Evolutionary conservation across 2,329 filamentous ascomycete genomes (phyloP), one percentile per base, ranked within the genome.

Genomic region (Aureobasidium sp.): DNA sequence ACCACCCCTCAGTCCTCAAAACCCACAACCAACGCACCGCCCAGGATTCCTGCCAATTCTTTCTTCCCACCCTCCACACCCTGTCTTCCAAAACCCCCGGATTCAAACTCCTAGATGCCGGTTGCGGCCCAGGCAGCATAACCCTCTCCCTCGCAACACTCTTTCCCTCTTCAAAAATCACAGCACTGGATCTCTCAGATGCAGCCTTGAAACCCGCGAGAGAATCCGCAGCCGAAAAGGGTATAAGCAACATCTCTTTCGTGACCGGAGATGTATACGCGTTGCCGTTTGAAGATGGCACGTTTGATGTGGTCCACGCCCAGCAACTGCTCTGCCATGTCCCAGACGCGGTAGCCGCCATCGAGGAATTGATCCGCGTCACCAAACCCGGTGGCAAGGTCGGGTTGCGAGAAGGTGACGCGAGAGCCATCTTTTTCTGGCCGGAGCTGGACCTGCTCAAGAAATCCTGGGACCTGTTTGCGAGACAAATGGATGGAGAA

Each of bases 321-420:
- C 77, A 81, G 59, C 79, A 83, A 61, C 74, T 83, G 3, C 68
- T 84, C 8, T 72, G 76, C 57, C 80, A 84, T 63, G 66, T 83
- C 3, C 64, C 67, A 19, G 70, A 78, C 55, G 79, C 79, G 0
- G 64, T 78, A 0, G 61, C 64, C 2, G 74, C 76, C 3, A 63
- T 83, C 55, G 64, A 66, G 19, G 77, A 80, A 60, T 79, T 83
- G 76, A 69, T 72, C 11, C 71, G 76, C 0, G 76, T 83, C 1
- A 66, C 70, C 19, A 79, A 77, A 59, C 64, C 66, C 5, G 76
- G 75, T 3, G 80, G 79, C 2, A 67, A 82, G 4, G 64, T 84
- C 17, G 79, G 77, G 0, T 63, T 65, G 2, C 65, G 74, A 0
- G 76, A 79, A 53, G 47, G 55, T 27, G 65, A 67, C 49, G 54